Evolutionary conservation across 1,139 yeast genomes (phyloP).

Genomic region (Sporopachydermia cereana): DNA sequence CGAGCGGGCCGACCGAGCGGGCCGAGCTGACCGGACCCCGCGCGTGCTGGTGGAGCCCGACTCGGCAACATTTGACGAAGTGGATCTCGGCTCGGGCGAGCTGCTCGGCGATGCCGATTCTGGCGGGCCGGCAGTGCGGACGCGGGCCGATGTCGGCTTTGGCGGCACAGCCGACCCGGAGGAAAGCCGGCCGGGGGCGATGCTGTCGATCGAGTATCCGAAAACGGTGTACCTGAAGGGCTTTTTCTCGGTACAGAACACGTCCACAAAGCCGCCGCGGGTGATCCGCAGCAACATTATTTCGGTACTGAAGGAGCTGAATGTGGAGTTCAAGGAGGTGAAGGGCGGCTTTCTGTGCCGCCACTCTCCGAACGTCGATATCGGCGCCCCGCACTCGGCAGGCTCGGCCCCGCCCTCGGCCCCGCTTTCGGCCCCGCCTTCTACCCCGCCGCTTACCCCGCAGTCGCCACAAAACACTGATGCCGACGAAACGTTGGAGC

Average conservation of each 20-base stretch:
- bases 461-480: neutral
- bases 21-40: neutral
- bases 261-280: constrained; percentile 86
- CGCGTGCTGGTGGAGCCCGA: neutral
- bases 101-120: constrained; percentile 48
- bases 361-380: constrained; percentile 37
- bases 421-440: neutral
- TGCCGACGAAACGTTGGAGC: neutral
- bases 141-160: constrained; percentile 58
- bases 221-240: constrained; percentile 88
- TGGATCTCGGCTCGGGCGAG: constrained; percentile 16
- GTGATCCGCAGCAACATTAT: constrained; percentile 81
- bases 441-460: neutral
- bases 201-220: constrained; percentile 93
- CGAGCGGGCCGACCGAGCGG: constrained; percentile 7
- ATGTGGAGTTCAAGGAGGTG: constrained; percentile 79
- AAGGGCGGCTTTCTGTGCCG: constrained; percentile 90
- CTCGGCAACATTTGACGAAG: neutral
- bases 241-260: constrained; percentile 88
- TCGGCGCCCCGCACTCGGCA: constrained; percentile 12
- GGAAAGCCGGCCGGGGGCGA: constrained; percentile 60
- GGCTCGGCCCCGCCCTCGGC: constrained; percentile 16
- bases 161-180: constrained; percentile 38
- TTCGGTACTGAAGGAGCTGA: constrained; percentile 61
- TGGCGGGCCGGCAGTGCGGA: constrained; percentile 26